A percentile compares a stretch with the other conserved stretches of the same genome.
Evolutionary conservation across 257 asterid species (phyloP).

Genomic region (Solanum corneliomulleri): DNA sequence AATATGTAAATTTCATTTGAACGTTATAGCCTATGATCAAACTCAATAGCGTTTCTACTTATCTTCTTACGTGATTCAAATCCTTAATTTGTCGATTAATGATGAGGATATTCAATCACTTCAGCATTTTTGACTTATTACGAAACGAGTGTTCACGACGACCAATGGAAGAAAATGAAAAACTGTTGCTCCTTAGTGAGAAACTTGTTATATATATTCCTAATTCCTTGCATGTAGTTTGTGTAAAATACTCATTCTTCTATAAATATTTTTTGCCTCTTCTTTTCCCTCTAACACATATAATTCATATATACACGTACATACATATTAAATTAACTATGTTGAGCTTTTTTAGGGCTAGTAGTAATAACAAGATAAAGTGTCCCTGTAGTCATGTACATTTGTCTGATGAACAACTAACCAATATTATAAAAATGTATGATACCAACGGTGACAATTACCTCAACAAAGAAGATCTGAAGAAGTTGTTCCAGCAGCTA

Average conservation of each 20-base stretch:
- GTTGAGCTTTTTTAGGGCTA: neutral
- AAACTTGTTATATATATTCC: neutral
- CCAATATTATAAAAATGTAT: neutral
- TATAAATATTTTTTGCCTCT: neutral
- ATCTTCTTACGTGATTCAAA: no score
- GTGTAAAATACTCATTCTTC: neutral
- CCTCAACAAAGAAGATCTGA: neutral
- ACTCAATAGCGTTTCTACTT: no score
- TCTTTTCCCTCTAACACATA: neutral
- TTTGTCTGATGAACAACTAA: neutral
- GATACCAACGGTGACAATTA: neutral
- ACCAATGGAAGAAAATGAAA: neutral
- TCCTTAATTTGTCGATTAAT: no score
- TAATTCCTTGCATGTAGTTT: neutral
- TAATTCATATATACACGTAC: neutral
- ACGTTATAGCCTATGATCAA: neutral
- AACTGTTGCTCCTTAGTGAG: neutral
- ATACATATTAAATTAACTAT: neutral
- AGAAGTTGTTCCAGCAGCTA: neutral
- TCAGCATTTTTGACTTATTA: rapidly evolving
- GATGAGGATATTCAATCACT: no score
- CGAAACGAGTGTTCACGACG: neutral
- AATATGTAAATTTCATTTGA: no score
- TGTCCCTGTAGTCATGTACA: neutral
- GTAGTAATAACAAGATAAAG: neutral